Evolutionary conservation across 257 asterid species (phyloP).

Genomic region (Rehmannia glutinosa): DNA sequence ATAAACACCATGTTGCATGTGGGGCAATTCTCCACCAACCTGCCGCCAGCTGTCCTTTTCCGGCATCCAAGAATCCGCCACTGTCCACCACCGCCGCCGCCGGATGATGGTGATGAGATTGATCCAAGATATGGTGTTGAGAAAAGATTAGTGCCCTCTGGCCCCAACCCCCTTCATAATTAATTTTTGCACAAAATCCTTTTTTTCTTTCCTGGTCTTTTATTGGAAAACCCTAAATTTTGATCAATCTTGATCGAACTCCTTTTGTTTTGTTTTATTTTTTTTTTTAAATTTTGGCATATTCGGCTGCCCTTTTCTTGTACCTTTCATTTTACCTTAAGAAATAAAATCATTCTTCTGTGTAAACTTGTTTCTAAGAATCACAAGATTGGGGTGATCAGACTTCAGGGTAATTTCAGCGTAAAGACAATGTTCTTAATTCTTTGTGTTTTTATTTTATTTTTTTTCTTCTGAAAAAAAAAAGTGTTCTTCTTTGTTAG

Average conservation of each 20-base stretch:
- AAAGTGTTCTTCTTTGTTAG: conserved; percentile 13
- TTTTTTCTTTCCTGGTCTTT: background rate
- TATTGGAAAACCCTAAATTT: background rate
- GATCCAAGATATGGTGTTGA: conserved; percentile 82
- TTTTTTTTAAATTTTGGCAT: background rate
- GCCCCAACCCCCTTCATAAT: conserved; percentile 92
- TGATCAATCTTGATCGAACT: background rate
- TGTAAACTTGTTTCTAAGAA: background rate
- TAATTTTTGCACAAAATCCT: conserved; percentile 14
- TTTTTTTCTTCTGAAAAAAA: background rate
- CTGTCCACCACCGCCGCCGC: conserved; percentile 27
- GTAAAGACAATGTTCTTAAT: conserved; percentile 13
- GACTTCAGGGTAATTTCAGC: conserved; percentile 20
- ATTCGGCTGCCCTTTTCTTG: no score
- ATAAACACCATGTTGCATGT: no score
- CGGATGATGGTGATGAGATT: conserved; percentile 33
- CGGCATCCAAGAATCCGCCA: no score
- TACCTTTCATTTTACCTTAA: background rate
- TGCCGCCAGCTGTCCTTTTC: no score
- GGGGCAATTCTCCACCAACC: no score
- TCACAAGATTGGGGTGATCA: conserved; percentile 4
- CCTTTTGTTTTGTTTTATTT: background rate
- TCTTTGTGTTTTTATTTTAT: conserved; percentile 19
- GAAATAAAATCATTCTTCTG: conserved; percentile 9
- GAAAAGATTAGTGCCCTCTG: conserved; percentile 81